Evolutionary conservation across 306 rosid genomes (phyloP).

Genomic region (Biancaea sappan): DNA sequence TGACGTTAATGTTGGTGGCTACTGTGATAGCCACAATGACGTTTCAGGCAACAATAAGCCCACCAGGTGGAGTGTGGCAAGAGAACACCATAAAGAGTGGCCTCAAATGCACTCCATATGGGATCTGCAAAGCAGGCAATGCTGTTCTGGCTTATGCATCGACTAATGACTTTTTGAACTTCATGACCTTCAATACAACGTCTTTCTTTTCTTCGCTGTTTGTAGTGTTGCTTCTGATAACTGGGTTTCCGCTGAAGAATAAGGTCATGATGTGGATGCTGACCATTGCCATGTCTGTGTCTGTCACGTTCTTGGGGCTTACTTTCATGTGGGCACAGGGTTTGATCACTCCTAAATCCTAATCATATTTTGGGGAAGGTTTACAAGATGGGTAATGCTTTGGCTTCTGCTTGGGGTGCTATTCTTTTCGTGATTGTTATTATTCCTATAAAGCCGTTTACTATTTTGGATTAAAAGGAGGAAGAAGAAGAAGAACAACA

Average conservation of each 20-base stretch:
- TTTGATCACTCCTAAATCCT: constrained; percentile 32
- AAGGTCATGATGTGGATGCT: constrained; percentile 31
- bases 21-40: constrained; percentile 50
- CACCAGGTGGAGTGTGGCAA: constrained; percentile 52
- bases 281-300: constrained; percentile 23
- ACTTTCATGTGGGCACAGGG: constrained; percentile 31
- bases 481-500: neutral
- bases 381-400: neutral
- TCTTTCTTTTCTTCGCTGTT: constrained; percentile 43
- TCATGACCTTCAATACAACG: constrained; percentile 29
- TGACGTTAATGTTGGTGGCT: constrained; percentile 37
- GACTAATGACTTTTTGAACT: neutral
- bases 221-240: constrained; percentile 34
- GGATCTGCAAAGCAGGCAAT: constrained; percentile 43
- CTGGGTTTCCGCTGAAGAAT: constrained; percentile 39
- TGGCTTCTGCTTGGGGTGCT: constrained; percentile 11
- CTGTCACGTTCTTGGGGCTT: constrained; percentile 29
- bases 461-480: constrained; percentile 30
- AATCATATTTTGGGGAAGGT: neutral
- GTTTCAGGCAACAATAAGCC: constrained; percentile 38
- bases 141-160: constrained; percentile 19
- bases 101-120: neutral
- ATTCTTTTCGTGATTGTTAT: neutral
- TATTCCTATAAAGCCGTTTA: constrained; percentile 21
- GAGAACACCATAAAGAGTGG: neutral